Conservation (phyloP, 805 yeast genomes). For the Lachancea dasiensis region DNA sequence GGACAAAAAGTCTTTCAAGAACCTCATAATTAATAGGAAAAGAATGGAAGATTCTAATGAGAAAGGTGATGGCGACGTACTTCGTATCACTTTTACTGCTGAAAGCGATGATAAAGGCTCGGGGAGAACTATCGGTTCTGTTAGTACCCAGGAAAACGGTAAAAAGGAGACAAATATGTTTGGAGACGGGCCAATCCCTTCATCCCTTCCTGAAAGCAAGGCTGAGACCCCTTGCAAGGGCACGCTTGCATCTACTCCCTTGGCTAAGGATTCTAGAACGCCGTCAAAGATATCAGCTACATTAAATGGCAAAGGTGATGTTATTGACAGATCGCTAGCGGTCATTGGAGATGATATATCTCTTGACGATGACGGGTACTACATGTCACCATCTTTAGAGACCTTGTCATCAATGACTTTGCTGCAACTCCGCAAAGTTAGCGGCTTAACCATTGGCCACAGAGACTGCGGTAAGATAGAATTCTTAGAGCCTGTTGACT, state of each 20-base stretch:
- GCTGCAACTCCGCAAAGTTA: slow-evolving; percentile 56
- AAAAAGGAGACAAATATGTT: slow-evolving; percentile 11
- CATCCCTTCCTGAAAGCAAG: background rate
- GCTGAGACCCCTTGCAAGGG: background rate
- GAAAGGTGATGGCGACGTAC: slow-evolving; percentile 11
- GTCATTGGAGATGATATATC: slow-evolving; percentile 37
- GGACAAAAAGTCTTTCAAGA: slow-evolving; percentile 27
- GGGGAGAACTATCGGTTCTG: slow-evolving; percentile 3
- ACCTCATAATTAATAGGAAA: slow-evolving; percentile 23
- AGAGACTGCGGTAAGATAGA: slow-evolving; percentile 65
- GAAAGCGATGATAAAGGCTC: slow-evolving; percentile 7
- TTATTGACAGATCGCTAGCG: slow-evolving; percentile 13
- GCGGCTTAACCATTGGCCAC: slow-evolving; percentile 71
- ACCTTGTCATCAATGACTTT: slow-evolving; percentile 55
- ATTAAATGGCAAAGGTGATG: slow-evolving; percentile 1
- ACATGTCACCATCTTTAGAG: slow-evolving; percentile 73
- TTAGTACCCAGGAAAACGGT: slow-evolving; percentile 1
- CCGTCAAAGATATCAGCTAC: background rate
- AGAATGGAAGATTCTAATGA: slow-evolving; percentile 11
- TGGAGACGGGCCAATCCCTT: slow-evolving; percentile 11
- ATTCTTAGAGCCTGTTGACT: slow-evolving; percentile 77
- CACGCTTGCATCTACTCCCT: slow-evolving; percentile 8
- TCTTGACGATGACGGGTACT: slow-evolving; percentile 70
- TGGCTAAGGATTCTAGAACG: slow-evolving; percentile 5
- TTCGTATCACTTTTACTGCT: slow-evolving; percentile 16